Conservation (phyloP, 176 grass and related monocot species). For the Oryza officinalis region DNA sequence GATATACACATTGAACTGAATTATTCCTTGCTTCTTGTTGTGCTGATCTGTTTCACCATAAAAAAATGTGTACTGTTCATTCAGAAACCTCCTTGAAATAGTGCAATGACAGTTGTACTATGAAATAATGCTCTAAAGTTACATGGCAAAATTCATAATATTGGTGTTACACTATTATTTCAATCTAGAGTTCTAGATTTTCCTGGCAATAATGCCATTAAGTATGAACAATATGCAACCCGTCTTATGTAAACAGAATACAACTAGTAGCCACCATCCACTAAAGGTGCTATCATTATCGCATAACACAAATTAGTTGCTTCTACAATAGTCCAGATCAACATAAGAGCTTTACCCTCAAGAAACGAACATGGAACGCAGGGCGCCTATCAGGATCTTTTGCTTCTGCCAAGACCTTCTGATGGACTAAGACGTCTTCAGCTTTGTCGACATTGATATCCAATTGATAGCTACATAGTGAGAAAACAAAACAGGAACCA, state of each 20-base stretch:
- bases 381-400: conserved; percentile 75
- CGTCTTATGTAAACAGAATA: conserved; percentile 6
- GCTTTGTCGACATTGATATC: conserved; percentile 81
- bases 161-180: not conserved
- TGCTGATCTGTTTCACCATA: not conserved
- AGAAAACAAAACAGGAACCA: conserved; percentile 27
- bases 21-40: not conserved
- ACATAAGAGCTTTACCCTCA: conserved; percentile 63
- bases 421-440: conserved; percentile 70
- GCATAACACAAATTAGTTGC: conserved; percentile 15
- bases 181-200: not conserved
- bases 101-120: not conserved
- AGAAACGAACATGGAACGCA: conserved; percentile 70
- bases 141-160: conserved; percentile 17
- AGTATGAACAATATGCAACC: conserved; percentile 2
- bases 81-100: not conserved
- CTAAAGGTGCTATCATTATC: conserved; percentile 21
- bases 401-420: conserved; percentile 70
- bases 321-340: conserved; percentile 27
- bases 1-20: conserved; percentile 14
- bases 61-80: not conserved
- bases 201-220: not conserved
- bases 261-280: conserved; percentile 16
- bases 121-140: not conserved
- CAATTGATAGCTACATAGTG: conserved; percentile 67